phyloP scores from a whole-genome alignment of 768 basidiomycete genomes.

The Boletus rex-veris region DNA sequence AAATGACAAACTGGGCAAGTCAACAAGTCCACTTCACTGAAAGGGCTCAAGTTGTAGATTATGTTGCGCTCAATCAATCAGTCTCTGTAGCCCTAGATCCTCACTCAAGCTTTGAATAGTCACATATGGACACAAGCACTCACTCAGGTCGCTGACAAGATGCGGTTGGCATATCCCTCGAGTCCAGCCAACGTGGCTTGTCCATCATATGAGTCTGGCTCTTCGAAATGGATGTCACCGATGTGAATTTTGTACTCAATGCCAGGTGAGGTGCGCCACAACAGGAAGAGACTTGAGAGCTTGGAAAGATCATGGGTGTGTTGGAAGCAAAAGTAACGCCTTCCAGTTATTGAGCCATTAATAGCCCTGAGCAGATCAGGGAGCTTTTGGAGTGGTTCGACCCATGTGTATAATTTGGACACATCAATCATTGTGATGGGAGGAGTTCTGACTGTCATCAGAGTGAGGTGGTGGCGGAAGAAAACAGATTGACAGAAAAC shows the following conservation, averaged over 20 bases:
- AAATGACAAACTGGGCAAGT: no score
- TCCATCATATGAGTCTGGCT: not conserved
- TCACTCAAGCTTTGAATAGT: no score
- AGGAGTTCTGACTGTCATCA: not conserved
- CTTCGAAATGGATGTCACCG: not conserved
- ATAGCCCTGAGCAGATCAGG: not conserved
- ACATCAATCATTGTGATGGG: not conserved
- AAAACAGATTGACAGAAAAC: no score
- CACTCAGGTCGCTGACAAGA: no score
- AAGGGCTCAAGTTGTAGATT: no score
- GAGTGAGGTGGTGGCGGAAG: not conserved
- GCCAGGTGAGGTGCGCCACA: not conserved
- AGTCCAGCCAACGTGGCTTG: no score
- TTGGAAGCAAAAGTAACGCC: not conserved
- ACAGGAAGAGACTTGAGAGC: not conserved
- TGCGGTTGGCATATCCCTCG: no score
- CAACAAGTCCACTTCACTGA: no score
- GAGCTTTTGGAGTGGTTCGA: not conserved
- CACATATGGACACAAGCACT: no score
- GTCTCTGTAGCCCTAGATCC: no score
- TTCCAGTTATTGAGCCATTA: not conserved
- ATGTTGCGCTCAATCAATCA: no score
- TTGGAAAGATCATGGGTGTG: not conserved
- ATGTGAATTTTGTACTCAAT: not conserved
- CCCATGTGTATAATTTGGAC: no score